Evolutionary conservation across 176 grass and related monocot genomes (phyloP).

Genomic region (Lolium perenne): DNA sequence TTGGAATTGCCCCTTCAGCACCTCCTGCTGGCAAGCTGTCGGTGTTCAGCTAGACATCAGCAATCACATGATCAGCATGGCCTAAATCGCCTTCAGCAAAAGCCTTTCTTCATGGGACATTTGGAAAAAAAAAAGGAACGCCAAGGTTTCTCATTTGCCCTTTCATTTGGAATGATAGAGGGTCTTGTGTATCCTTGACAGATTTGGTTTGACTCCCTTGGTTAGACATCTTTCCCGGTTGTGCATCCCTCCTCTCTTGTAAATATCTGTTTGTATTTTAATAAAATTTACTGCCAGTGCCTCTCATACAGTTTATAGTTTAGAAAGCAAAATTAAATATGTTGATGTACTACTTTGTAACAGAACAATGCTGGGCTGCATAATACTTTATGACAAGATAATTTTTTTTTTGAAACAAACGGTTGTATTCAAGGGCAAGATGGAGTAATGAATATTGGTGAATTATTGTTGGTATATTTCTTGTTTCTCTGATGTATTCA

Average conservation of each 20-base stretch:
- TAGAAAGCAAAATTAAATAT: not conserved
- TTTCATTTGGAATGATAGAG: not conserved
- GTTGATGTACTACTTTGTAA: slow-evolving; percentile 7
- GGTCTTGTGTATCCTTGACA: not conserved
- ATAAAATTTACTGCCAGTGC: not conserved
- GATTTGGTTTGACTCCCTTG: not conserved
- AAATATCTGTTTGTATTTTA: not conserved
- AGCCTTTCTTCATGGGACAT: slow-evolving; percentile 5
- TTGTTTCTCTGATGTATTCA: slow-evolving; percentile 13
- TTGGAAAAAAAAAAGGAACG: not conserved
- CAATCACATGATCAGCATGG: not conserved
- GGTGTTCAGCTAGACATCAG: not conserved
- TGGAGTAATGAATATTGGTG: not conserved
- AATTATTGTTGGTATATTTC: not conserved
- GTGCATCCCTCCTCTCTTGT: not conserved
- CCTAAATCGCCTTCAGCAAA: not conserved
- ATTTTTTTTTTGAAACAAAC: not conserved
- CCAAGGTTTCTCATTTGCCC: not conserved
- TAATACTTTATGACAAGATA: slow-evolving; percentile 23
- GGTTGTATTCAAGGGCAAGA: slow-evolving; percentile 3
- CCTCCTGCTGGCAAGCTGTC: not conserved
- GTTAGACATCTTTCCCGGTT: not conserved
- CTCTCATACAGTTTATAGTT: not conserved
- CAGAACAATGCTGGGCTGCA: slow-evolving; percentile 1
- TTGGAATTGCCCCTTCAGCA: not conserved